A percentile compares a stretch with the other conserved stretches of the same genome.
These are phyloP conservation scores for Lomentospora prolificans DNA, from an alignment of 2,329 filamentous ascomycete species.

Conservation along the genomic window DNA sequence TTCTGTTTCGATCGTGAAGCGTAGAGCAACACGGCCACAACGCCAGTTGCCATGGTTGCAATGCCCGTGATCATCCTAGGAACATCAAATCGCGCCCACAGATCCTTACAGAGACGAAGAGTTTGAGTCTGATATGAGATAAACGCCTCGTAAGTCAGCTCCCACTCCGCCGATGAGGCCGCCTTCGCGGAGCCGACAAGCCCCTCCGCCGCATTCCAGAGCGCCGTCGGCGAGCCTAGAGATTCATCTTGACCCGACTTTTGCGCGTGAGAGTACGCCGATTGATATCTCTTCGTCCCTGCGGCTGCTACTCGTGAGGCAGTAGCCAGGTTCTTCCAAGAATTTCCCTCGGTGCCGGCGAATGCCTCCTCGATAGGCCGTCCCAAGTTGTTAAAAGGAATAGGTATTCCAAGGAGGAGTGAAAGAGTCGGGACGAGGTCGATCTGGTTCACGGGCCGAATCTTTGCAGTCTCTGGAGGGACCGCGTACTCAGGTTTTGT, in stretches of 20 bases:
- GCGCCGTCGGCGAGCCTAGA: slow-evolving; percentile 23
- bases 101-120: slow-evolving; percentile 64
- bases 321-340: slow-evolving; percentile 67
- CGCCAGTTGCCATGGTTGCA: slow-evolving; percentile 54
- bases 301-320: slow-evolving; percentile 71
- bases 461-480: slow-evolving; percentile 64
- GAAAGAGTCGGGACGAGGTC: slow-evolving; percentile 90
- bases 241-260: slow-evolving; percentile 54
- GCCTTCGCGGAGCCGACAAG: slow-evolving; percentile 17
- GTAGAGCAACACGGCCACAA: slow-evolving; percentile 64
- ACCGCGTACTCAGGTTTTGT: slow-evolving; percentile 47
- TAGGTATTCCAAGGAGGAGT: slow-evolving; percentile 78
- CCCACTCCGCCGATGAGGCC: slow-evolving; percentile 20
- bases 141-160: slow-evolving; percentile 47
- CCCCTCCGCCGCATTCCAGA: slow-evolving; percentile 39
- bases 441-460: slow-evolving; percentile 71
- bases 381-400: slow-evolving; percentile 93
- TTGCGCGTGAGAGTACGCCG: slow-evolving; percentile 66
- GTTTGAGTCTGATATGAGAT: slow-evolving; percentile 68
- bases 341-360: slow-evolving; percentile 54
- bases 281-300: slow-evolving; percentile 83
- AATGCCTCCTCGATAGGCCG: slow-evolving; percentile 93
- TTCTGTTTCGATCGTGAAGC: slow-evolving; percentile 30
- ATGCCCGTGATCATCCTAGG: slow-evolving; percentile 78
- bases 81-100: slow-evolving; percentile 92